These are phyloP conservation scores for Lactifluus subvellereus DNA, from an alignment of 768 basidiomycete genomes.

Conservation along the genomic window DNA sequence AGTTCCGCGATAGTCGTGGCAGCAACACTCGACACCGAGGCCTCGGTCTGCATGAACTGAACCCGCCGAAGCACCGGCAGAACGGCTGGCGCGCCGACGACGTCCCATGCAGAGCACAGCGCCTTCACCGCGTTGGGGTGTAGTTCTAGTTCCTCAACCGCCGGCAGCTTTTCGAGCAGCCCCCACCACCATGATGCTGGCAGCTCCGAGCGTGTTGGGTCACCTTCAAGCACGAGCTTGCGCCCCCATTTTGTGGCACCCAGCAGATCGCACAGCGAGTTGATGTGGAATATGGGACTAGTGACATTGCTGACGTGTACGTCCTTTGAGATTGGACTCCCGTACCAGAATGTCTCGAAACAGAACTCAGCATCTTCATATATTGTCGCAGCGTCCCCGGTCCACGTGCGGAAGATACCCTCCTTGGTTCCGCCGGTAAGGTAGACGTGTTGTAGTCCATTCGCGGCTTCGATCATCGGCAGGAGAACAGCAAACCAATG, in stretches of 20 bases:
- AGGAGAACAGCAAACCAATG: slow-evolving; percentile 2
- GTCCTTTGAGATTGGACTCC: not conserved
- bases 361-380: slow-evolving; percentile 5
- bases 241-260: not conserved
- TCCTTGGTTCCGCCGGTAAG: slow-evolving; percentile 9
- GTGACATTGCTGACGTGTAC: not conserved
- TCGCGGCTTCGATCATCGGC: not conserved
- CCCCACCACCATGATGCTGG: slow-evolving; percentile 5
- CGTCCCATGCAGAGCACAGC: slow-evolving; percentile 5
- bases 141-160: slow-evolving; percentile 4
- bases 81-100: slow-evolving; percentile 3
- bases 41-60: not conserved
- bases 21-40: not conserved
- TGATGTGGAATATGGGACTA: slow-evolving; percentile 12
- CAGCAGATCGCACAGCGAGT: not conserved
- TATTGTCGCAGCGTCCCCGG: not conserved
- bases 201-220: not conserved
- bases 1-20: not conserved
- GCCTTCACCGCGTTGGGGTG: not conserved
- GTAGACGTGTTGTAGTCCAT: slow-evolving; percentile 11
- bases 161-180: slow-evolving; percentile 7
- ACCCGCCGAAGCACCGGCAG: not conserved
- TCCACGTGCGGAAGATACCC: slow-evolving; percentile 15
- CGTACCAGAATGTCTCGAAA: slow-evolving; percentile 9
- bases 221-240: slow-evolving; percentile 3